Conservation (phyloP, 106 monocot species). For the Allium cepa region DNA sequence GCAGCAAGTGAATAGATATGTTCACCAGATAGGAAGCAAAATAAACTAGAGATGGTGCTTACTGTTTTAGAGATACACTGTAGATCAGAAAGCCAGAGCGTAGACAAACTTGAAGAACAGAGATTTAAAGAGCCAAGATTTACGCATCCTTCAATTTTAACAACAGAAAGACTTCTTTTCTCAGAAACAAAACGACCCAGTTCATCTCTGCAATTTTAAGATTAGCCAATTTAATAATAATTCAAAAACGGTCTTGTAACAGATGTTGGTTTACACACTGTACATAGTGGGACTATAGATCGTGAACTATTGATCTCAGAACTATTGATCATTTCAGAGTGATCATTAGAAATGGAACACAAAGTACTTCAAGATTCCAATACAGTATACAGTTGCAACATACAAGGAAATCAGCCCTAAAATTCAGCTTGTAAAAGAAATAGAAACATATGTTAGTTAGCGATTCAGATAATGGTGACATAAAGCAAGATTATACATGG, state of each 20-base stretch:
- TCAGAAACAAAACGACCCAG: constrained; percentile 85
- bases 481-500: not conserved
- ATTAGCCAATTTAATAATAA: not conserved
- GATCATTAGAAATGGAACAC: not conserved
- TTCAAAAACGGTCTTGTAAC: not conserved
- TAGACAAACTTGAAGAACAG: constrained; percentile 68
- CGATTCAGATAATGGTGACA: not conserved
- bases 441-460: not conserved
- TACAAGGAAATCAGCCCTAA: too few species aligned
- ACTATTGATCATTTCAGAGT: not conserved
- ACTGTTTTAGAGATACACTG: constrained; percentile 75
- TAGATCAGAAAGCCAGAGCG: constrained; percentile 85
- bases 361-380: not conserved
- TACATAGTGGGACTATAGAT: not conserved
- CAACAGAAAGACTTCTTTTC: constrained; percentile 60
- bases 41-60: not conserved
- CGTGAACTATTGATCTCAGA: not conserved
- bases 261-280: not conserved
- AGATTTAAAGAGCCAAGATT: constrained; percentile 71
- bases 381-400: not conserved
- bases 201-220: constrained; percentile 50
- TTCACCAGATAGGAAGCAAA: not conserved
- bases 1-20: not conserved
- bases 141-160: constrained; percentile 75
- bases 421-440: too few species aligned